A percentile compares a stretch with the other conserved stretches of the same genome.
These are phyloP conservation scores for Choiromyces venosus DNA, from an alignment of 495 filamentous ascomycete genomes.

Conservation along the genomic window DNA sequence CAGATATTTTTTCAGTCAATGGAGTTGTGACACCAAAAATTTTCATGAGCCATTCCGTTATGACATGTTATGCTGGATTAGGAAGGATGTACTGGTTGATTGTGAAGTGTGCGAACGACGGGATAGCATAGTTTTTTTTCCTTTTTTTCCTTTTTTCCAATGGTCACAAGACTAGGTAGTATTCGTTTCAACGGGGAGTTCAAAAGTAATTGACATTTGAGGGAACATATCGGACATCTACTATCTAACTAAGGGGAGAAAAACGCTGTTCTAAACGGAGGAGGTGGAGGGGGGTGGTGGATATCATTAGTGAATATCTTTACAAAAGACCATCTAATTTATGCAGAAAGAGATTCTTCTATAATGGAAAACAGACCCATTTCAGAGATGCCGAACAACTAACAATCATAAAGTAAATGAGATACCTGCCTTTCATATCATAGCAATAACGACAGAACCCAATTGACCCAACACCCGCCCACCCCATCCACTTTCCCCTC, in stretches of 20 bases:
- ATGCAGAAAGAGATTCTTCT: neutral
- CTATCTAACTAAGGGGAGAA: neutral
- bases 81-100: neutral
- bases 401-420: neutral
- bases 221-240: neutral
- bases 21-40: constrained; percentile 35
- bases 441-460: neutral
- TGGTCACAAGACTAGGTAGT: neutral
- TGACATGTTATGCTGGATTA: neutral
- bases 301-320: neutral
- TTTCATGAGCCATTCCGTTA: neutral
- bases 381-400: neutral
- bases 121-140: neutral
- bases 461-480: neutral
- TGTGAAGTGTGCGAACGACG: neutral
- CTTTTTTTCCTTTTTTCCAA: neutral
- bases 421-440: neutral
- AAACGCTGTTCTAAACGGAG: neutral
- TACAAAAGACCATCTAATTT: neutral
- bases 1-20: constrained; percentile 42
- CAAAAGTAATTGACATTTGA: neutral
- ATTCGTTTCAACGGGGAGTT: neutral
- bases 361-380: neutral
- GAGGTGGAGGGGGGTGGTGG: neutral
- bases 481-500: neutral